Evolutionary conservation across 169 alveolate genomes (phyloP), one percentile per base, ranked within the genome.

Genomic region (Cryptosporidium baileyi): DNA sequence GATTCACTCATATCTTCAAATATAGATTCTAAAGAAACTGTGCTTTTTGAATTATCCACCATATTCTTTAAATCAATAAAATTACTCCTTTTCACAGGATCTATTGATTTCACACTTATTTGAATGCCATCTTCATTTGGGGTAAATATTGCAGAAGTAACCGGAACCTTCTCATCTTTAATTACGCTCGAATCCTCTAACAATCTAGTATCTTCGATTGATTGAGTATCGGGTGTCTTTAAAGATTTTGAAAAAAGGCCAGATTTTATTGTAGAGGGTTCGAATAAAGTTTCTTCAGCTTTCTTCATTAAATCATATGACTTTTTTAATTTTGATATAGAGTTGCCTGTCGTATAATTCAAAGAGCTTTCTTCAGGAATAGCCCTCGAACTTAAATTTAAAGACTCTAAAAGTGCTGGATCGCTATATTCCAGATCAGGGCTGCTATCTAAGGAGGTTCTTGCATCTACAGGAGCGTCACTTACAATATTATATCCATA

Each of bases 1-100:
- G 81, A 65, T 22, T 65, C 63, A n/a, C 81, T 65, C 9, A 60
- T 51, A 0, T 65, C 81, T 32, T 65, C 81, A 47, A 65, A 65
- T 26, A 65, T 47, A 8, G 47, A 61, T 13, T 65, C 81, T 15
- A 62, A 65, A 15, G 38, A 40, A 0, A 19, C 26, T 19, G 11
- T 24, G 34, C 43, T 41, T 41, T 51, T 40, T n/a, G 81, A 65
- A 44, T 26, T 28, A 11, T 65, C 63, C 8, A 5, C 24, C 19
- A 30, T n/a, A n/a, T n/a, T n/a, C n/a, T n/a, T n/a, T n/a, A n/a
- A n/a, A n/a, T n/a, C n/a, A n/a, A n/a, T n/a, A n/a, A n/a, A n/a
- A n/a, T n/a, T n/a, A n/a, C n/a, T n/a, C n/a, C n/a, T n/a, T n/a
- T n/a, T n/a, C n/a, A n/a, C n/a, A n/a, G n/a, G n/a, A n/a, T n/a